Evolutionary conservation across 176 grass and related monocot genomes (phyloP), one percentile per base, ranked within the genome.

Genomic region (barley (Hordeum vulgare)): DNA sequence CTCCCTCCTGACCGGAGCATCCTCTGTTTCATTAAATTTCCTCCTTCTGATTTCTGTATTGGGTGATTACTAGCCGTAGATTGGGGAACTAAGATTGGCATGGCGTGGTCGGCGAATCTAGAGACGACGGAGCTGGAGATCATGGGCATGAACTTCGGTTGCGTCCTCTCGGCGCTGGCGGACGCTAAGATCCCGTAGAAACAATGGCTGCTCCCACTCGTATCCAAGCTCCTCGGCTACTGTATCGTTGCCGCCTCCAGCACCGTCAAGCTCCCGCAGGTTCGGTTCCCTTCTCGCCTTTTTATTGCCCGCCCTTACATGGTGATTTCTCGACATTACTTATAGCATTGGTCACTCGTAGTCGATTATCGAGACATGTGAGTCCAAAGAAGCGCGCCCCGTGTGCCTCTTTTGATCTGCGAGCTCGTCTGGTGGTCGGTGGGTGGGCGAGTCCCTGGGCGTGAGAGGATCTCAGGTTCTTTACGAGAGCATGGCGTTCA

Each of bases 261-360:
- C 64, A 99, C 93, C 70, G 93, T 96, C 80, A 99, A 99, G 82
- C 85, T 99, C 41, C 93, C 96, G 11, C 96, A 99, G 96, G 95
- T 98, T 11, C 28, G n/a, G 42, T 14, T 17, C 2, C 18, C 2
- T 17, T 2, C 39, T 21, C 66, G 40, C 37, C 33, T 3, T 53
- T n/a, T 21, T 1, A n/a, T 37, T 15, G 17, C 27, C 44, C 66
- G 27, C 3, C 12, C 61, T 53, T 17, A 36, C 34, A 67, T 53
- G 78, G 64, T 36, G 20, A 51, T 31, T 66, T 67, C 13, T 69
- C 24, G n/a, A 54, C 12, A 70, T 41, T 25, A 10, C 64, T 41
- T 25, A 10, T 47, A 57, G 0, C 65, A 36, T 33, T 68, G 36
- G 21, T 9, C 44, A 18, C 29, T 44, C 12, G 12, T 81, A 56